These are phyloP conservation scores for Catunica adiposa DNA, from an alignment of 2,329 filamentous ascomycete genomes.

Conservation along the genomic window DNA sequence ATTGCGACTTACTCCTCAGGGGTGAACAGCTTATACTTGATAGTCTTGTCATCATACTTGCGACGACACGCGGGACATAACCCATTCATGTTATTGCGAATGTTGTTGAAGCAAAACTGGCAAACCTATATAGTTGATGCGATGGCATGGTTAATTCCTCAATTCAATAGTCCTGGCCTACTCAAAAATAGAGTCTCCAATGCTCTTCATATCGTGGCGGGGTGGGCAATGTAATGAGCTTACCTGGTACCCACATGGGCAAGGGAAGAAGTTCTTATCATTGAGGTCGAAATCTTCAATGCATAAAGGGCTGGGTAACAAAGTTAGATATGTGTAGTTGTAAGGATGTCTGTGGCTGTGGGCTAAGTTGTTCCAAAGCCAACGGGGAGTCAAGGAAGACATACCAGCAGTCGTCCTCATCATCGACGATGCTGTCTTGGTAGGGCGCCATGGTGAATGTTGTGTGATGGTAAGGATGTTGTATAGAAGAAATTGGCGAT, in stretches of 20 bases:
- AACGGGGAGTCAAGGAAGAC: constrained; percentile 17
- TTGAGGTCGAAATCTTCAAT: constrained; percentile 98
- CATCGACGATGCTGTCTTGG: constrained; percentile 54
- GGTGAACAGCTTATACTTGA: constrained; percentile 90
- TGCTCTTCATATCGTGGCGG: too few species aligned
- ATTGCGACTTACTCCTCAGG: constrained; percentile 64
- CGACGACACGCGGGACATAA: constrained; percentile 93
- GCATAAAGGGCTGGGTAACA: constrained; percentile 60
- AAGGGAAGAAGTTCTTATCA: constrained; percentile 91
- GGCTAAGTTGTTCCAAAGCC: too few species aligned
- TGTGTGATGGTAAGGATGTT: constrained; percentile 1
- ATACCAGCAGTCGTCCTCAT: constrained; percentile 55
- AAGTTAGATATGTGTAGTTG: too few species aligned
- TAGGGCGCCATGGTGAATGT: constrained; percentile 38
- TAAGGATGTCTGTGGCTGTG: too few species aligned
- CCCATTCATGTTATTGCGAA: constrained; percentile 94
- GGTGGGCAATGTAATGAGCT: constrained; percentile 16
- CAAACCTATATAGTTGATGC: constrained; percentile 52
- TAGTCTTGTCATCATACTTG: constrained; percentile 91
- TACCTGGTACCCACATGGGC: constrained; percentile 96
- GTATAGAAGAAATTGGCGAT: neutral
- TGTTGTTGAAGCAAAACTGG: constrained; percentile 99
- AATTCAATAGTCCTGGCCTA: too few species aligned
- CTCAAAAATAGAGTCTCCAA: too few species aligned
- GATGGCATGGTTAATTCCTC: too few species aligned